phyloP scores from a whole-genome alignment of 2,329 filamentous ascomycete species.

The Xylariaceae sp. region DNA sequence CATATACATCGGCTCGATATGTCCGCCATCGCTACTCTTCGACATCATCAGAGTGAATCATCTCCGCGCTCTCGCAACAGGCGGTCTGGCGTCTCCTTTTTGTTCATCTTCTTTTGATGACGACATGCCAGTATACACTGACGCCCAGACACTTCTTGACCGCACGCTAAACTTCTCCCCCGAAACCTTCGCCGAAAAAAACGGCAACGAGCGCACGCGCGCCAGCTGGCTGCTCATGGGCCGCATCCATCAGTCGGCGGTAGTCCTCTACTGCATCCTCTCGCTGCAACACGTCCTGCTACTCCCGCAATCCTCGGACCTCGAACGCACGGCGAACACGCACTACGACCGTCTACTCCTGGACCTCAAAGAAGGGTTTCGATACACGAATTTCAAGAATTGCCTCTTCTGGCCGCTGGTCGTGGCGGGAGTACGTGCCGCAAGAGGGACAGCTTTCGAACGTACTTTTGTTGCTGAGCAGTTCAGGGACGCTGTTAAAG shows the following conservation, averaged over 20 bases:
- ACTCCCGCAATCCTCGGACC: conserved; percentile 22
- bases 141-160: conserved; percentile 32
- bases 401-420: conserved; percentile 44
- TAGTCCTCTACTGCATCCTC: conserved; percentile 35
- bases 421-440: conserved; percentile 42
- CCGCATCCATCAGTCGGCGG: conserved; percentile 42
- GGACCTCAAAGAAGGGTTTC: conserved; percentile 34
- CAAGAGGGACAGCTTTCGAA: conserved; percentile 30
- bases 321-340: conserved; percentile 4
- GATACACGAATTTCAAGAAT: conserved; percentile 27
- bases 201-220: conserved; percentile 22
- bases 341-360: conserved; percentile 33
- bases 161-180: conserved; percentile 40
- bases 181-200: conserved; percentile 35
- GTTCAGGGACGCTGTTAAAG: conserved; percentile 33
- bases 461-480: conserved; percentile 38
- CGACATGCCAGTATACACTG: not conserved
- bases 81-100: not conserved
- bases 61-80: conserved; percentile 16
- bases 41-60: conserved; percentile 23
- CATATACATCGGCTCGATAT: conserved; percentile 29
- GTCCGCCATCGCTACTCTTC: conserved; percentile 17
- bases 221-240: conserved; percentile 42
- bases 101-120: not conserved
- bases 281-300: conserved; percentile 41